Base-by-base conservation (phyloP, 2,329 filamentous ascomycete genomes). In the Aureobasidium sp. region DNA sequence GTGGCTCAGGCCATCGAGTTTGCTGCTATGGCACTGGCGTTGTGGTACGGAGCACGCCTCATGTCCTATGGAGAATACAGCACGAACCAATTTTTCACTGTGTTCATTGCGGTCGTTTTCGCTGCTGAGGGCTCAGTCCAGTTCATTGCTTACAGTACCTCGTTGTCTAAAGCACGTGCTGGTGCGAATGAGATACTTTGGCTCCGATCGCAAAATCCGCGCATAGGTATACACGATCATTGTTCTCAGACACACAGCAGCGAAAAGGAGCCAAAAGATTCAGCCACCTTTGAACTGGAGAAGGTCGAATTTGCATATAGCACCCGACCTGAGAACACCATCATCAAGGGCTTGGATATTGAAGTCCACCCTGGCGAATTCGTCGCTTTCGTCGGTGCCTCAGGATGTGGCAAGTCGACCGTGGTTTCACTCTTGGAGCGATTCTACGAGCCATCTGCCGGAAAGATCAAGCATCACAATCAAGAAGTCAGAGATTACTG, bases 301-400 rank as follows among this genome's bases (percentile, higher is more conserved):
- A 86, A 88, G 49, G 85, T 90, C 52, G 79, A 86, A 65, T 81
- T 83, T 59, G 86, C 87, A 0, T 89, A 86, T 69, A 80, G 80
- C 61, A 74, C 87, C 16, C 86, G 86, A 34, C 87, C 88, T 68
- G 88, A 90, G 64, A 86, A 90, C 72, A 84, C 89, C 30, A 84
- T 83, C 30, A 86, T 90, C 66, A 74, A 77, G 63, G 73, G 78
- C 1, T 74, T 90, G 27, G 10, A 21, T 85, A 86, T 54, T 11
- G 29, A 21, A 0, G 70, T 77, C 52, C 65, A 67, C 21, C 67
- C 72, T 21, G 75, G 75, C 5, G 72, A 75, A 55, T 74, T 75
- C 15, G 74, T 73, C 1, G 76, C 75, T 1, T 73, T 79, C 27
- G 76, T 78, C 1, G 77, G 77, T 2, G 72, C 75, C 25, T 76